Evolutionary conservation across 208 protist genomes (phyloP).

Genomic region (Lotmaria passim): DNA sequence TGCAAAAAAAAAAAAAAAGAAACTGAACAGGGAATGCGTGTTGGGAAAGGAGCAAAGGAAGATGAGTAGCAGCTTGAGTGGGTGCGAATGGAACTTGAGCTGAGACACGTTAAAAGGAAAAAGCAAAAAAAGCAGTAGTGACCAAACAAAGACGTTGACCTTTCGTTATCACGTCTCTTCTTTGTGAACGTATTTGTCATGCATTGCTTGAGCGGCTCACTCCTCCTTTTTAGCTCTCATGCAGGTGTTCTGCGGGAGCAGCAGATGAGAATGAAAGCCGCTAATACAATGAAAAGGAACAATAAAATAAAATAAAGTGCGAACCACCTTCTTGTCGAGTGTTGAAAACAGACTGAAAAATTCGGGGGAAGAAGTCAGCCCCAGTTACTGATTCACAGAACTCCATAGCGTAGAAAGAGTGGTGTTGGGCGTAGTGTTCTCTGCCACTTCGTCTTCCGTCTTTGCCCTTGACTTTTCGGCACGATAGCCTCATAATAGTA

Average conservation of each 20-base stretch:
- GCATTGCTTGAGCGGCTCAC: too few species aligned
- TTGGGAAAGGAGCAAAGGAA: neutral
- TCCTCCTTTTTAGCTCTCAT: too few species aligned
- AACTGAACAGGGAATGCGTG: neutral
- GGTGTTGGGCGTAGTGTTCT: slow-evolving; percentile 49
- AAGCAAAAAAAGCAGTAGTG: slow-evolving; percentile 5
- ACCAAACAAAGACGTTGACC: slow-evolving; percentile 4
- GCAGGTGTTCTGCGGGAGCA: neutral
- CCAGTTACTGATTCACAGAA: slow-evolving; percentile 44
- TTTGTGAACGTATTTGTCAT: too few species aligned
- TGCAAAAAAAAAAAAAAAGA: neutral
- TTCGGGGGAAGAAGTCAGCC: slow-evolving; percentile 76
- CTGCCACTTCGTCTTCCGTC: neutral
- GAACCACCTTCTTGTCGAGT: neutral
- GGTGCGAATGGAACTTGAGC: slow-evolving; percentile 14
- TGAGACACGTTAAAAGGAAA: slow-evolving; percentile 18
- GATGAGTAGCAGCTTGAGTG: slow-evolving; percentile 2
- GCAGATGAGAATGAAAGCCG: neutral
- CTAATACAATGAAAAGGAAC: neutral
- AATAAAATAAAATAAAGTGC: slow-evolving; percentile 1
- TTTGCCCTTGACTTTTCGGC: too few species aligned
- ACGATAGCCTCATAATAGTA: neutral
- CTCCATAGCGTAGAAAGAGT: slow-evolving; percentile 58
- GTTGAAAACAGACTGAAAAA: slow-evolving; percentile 22
- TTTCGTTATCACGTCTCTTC: slow-evolving; percentile 3